phyloP scores from a whole-genome alignment of 371 early-diverging fungal genomes.

The Apophysomyces ossiformis region DNA sequence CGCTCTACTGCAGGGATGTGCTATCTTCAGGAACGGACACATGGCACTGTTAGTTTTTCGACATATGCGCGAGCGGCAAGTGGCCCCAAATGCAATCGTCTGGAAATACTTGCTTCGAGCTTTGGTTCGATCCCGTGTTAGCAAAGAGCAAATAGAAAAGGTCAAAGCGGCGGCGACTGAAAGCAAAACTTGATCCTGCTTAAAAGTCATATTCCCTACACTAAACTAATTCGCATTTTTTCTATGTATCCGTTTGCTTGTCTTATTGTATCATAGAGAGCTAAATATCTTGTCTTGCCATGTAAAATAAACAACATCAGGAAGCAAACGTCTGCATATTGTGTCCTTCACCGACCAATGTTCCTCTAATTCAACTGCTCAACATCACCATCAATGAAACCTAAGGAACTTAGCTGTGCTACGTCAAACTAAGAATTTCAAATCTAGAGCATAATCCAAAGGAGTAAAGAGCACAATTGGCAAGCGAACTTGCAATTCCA shows the following conservation, averaged over 20 bases:
- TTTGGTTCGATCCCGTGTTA: constrained; percentile 38
- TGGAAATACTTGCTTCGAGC: constrained; percentile 51
- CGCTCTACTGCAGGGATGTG: constrained; percentile 48
- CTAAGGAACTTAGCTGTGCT: no score
- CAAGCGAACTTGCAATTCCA: no score
- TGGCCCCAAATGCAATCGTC: constrained; percentile 38
- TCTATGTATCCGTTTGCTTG: not conserved
- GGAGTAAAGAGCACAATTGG: no score
- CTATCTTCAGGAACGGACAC: constrained; percentile 45
- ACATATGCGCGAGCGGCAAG: constrained; percentile 40
- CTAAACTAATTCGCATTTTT: constrained; percentile 7
- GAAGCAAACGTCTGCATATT: no score
- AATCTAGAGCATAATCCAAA: no score
- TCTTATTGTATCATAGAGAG: constrained; percentile 6
- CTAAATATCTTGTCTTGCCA: not conserved
- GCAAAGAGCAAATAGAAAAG: constrained; percentile 35
- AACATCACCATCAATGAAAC: no score
- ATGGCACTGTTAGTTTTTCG: constrained; percentile 35
- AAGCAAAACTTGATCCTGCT: not conserved
- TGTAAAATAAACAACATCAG: constrained; percentile 1
- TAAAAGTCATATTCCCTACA: not conserved
- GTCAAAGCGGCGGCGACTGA: constrained; percentile 13
- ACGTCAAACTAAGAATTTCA: no score
- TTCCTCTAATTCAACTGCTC: no score
- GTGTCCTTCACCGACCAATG: no score